Percentiles rank a stretch among this genome's conserved stretches.
Evolutionary conservation across 257 asterid genomes (phyloP).

Genomic region (Nicotiana sylvestris): DNA sequence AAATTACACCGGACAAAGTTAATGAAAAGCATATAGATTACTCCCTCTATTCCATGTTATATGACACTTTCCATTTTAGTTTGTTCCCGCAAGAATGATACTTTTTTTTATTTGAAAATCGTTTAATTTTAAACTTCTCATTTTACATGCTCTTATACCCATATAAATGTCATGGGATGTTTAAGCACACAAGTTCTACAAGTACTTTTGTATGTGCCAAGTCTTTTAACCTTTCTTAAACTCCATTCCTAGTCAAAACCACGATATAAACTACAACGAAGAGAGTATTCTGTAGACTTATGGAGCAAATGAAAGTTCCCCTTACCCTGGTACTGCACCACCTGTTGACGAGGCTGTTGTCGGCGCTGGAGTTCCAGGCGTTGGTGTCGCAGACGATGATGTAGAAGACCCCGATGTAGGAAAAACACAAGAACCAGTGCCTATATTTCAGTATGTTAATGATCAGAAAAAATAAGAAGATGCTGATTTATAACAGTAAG

Average conservation of each 20-base stretch:
- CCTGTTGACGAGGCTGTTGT: conserved; percentile 49
- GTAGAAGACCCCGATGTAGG: conserved; percentile 31
- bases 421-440: conserved; percentile 73
- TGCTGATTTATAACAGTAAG: neutral
- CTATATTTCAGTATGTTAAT: conserved; percentile 29
- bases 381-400: conserved; percentile 25
- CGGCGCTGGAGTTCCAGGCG: conserved; percentile 34
- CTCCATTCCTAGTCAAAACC: neutral
- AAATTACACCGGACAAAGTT: conserved; percentile 4
- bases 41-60: neutral
- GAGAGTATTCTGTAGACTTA: neutral
- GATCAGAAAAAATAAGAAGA: neutral
- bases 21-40: neutral
- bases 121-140: no score
- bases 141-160: no score
- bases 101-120: neutral
- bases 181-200: no score
- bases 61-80: neutral
- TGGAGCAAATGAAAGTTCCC: neutral
- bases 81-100: neutral
- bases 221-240: neutral
- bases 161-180: no score
- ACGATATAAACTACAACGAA: neutral
- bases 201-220: neutral
- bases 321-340: conserved; percentile 45